Evolutionary conservation across 2,329 filamentous ascomycete genomes (phyloP), one percentile per base, ranked within the genome.

Genomic region (Cryphonectria parasitica): DNA sequence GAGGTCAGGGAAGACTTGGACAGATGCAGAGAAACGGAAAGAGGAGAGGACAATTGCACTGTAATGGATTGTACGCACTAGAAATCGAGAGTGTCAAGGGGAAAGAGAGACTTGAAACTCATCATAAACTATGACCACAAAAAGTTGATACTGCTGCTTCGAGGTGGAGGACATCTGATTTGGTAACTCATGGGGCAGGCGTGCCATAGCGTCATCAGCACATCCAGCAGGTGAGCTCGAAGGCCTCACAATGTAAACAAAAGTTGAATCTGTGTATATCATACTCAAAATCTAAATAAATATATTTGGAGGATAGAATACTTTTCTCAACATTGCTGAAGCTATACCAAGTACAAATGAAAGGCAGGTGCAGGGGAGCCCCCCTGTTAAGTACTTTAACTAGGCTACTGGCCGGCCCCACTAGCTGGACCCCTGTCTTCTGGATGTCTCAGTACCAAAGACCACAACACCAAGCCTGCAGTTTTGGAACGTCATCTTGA

Each of bases 41-140:
- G 52, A 31, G 15, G 31, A 61, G 39, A n/a, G n/a, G 64, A 70
- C 65, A 64, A 70, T 62, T 34, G 25, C 68, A 56, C 39, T 6
- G 19, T 15, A 19, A 41, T 41, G 22, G 11, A 11, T 39, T 62
- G 60, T 15, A 5, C 60, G 6, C 15, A 31, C 11, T 8, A 41
- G 19, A 15, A 22, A 25, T 13, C 6, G 7, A 34, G 8, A n/a
- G 11, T 11, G 0, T 64, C 41, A 31, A n/a, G 43, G 28, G 25
- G 41, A 22, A 49, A 15, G 25, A 64, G 43, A 58, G 54, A 58
- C 52, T 15, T 34, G 6, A 31, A 22, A 49, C 19, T 19, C 45
- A 49, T 49, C 45, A 31, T n/a, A 56, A 25, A 34, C 3, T 11
- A 56, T 31, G 3, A 31, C 28, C 13, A 31, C 15, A 7, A 5